A percentile compares a stretch with the other conserved stretches of the same genome.
Conservation (phyloP, 139 green algal species). For the Auxenochlorella pyrenoidosa region DNA sequence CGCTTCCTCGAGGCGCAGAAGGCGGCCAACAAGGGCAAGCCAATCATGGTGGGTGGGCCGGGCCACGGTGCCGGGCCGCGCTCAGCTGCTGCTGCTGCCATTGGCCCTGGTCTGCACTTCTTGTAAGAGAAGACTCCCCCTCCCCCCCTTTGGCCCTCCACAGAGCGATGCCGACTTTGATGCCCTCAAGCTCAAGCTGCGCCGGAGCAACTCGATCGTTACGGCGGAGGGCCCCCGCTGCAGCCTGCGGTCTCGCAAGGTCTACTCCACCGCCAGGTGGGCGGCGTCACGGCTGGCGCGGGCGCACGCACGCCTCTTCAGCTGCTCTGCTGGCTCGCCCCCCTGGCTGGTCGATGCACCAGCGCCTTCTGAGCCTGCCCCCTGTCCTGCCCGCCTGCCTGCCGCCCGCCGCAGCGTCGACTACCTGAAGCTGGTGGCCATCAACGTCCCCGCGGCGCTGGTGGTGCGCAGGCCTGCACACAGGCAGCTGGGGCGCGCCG, state of each 20-base stretch:
- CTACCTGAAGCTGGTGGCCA: conserved; percentile 83
- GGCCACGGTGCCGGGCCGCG: neutral
- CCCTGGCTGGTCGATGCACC: neutral
- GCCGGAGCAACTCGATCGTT: conserved; percentile 2
- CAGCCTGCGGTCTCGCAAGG: conserved; percentile 76
- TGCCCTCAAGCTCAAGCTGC: conserved; percentile 63
- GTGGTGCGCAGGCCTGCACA: conserved; percentile 6
- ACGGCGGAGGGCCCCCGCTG: conserved; percentile 77
- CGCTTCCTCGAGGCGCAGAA: conserved; percentile 86
- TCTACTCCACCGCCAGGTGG: conserved; percentile 74
- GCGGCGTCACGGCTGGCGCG: neutral
- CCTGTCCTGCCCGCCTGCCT: neutral
- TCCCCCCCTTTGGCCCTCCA: neutral
- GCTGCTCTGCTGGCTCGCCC: neutral
- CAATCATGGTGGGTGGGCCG: conserved; percentile 61
- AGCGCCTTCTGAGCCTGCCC: neutral
- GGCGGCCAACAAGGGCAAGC: conserved; percentile 72
- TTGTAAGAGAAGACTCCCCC: no score
- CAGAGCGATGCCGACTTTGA: conserved; percentile 86
- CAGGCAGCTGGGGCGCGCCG: no score
- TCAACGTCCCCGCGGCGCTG: conserved; percentile 89
- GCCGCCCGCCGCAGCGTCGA: conserved; percentile 53
- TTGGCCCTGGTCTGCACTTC: no score
- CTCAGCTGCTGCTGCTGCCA: no score
- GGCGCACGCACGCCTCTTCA: neutral